Evolutionary conservation across 768 basidiomycete species (phyloP).

Genomic region (Galerina marginata): DNA sequence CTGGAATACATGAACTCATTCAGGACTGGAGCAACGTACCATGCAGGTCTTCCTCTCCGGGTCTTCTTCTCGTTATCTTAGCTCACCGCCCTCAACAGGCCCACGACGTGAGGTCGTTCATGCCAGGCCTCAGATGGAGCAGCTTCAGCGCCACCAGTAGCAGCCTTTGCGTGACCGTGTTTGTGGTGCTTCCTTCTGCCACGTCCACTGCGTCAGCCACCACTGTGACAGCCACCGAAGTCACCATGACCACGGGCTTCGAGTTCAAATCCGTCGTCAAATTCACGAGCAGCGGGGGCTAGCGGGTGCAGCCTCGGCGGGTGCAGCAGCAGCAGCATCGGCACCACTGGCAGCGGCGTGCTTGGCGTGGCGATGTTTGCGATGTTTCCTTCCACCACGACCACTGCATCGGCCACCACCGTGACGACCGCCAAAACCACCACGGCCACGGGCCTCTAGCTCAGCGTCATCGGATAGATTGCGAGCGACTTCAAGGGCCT

Average conservation of each 20-base stretch:
- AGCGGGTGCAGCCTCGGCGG: not conserved
- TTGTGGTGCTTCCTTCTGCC: not conserved
- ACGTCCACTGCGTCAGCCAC: not conserved
- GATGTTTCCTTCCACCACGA: conserved; percentile 4
- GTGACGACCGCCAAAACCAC: not conserved
- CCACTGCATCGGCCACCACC: not conserved
- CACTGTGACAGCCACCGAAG: not conserved
- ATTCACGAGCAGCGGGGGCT: not conserved
- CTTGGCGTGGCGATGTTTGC: too few relatives aligned
- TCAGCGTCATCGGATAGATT: not conserved
- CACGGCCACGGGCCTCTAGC: conserved; percentile 2
- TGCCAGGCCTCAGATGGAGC: not conserved
- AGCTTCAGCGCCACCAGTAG: not conserved
- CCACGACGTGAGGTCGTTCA: too few relatives aligned
- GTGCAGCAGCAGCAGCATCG: too few relatives aligned
- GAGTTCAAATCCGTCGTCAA: not conserved
- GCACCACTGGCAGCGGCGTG: too few relatives aligned
- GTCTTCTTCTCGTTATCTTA: too few relatives aligned
- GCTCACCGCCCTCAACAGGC: too few relatives aligned
- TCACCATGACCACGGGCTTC: conserved; percentile 10
- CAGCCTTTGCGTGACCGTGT: not conserved
- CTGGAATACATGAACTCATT: too few relatives aligned
- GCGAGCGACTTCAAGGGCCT: too few relatives aligned
- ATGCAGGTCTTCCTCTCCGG: too few relatives aligned
- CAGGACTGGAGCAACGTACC: too few relatives aligned